These are phyloP conservation scores for Pelargonium citronellum DNA, from an alignment of 441 rosid species.

Conservation along the genomic window DNA sequence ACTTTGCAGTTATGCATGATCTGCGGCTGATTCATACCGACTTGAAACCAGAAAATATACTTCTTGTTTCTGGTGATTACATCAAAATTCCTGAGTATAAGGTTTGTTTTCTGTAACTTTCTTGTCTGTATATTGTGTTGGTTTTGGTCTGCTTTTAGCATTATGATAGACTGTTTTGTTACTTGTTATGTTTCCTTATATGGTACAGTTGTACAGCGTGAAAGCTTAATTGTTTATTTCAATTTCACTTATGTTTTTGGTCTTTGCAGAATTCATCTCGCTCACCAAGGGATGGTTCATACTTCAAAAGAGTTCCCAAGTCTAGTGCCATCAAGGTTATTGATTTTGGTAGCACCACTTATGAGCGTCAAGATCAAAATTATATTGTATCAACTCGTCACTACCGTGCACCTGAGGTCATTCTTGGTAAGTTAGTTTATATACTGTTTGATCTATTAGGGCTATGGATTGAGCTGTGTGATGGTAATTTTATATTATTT, in stretches of 20 bases:
- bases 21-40: slow-evolving; percentile 81
- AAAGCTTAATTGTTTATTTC: background rate
- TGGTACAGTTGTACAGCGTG: no score
- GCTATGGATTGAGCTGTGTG: background rate
- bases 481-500: no score
- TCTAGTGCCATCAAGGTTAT: slow-evolving; percentile 35
- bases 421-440: slow-evolving; percentile 44
- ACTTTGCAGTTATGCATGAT: slow-evolving; percentile 81
- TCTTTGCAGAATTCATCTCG: slow-evolving; percentile 59
- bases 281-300: slow-evolving; percentile 68
- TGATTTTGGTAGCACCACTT: slow-evolving; percentile 1
- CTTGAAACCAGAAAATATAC: slow-evolving; percentile 92
- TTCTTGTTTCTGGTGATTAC: slow-evolving; percentile 72
- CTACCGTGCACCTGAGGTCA: slow-evolving; percentile 88
- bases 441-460: background rate
- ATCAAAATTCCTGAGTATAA: slow-evolving; percentile 79
- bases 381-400: slow-evolving; percentile 75
- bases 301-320: slow-evolving; percentile 79
- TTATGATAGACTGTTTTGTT: background rate
- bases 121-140: background rate
- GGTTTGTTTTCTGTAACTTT: slow-evolving; percentile 33
- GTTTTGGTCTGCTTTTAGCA: background rate
- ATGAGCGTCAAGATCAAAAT: slow-evolving; percentile 4
- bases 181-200: background rate
- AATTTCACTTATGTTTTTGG: slow-evolving; percentile 44